phyloP scores from a whole-genome alignment of 371 early-diverging fungal genomes.

The Synchytrium microbalum region DNA sequence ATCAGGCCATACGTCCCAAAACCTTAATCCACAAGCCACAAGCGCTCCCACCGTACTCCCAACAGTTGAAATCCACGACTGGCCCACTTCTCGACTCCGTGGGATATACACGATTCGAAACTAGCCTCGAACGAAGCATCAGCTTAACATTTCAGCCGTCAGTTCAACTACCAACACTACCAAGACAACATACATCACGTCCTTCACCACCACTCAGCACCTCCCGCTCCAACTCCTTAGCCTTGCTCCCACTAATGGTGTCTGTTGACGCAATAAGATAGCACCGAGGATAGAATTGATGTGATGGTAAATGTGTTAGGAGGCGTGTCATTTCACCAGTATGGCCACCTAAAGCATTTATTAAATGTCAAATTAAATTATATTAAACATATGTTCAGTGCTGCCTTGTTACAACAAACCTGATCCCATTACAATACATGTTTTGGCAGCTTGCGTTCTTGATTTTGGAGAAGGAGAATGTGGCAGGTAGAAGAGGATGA shows the following conservation, averaged over 20 bases:
- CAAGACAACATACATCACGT: neutral
- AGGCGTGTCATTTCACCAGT: constrained; percentile 67
- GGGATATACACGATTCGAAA: constrained; percentile 43
- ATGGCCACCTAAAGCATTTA: constrained; percentile 36
- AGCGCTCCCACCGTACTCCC: constrained; percentile 42
- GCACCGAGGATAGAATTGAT: constrained; percentile 45
- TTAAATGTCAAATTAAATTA: too few relatives aligned
- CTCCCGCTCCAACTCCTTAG: neutral
- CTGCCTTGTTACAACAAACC: constrained; percentile 6
- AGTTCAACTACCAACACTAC: neutral
- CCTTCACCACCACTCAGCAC: neutral
- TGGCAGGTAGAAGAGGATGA: neutral
- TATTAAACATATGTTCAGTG: too few relatives aligned
- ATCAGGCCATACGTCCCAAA: constrained; percentile 42
- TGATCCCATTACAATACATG: constrained; percentile 10
- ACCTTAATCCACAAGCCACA: constrained; percentile 27
- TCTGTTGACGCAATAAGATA: constrained; percentile 60
- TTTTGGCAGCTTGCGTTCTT: neutral
- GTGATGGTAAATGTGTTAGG: constrained; percentile 36
- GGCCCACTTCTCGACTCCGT: constrained; percentile 62
- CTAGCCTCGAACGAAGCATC: neutral
- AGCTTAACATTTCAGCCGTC: neutral
- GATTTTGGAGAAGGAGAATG: neutral
- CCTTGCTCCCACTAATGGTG: constrained; percentile 44
- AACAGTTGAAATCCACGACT: constrained; percentile 55